Evolutionary conservation across 139 green algal species (phyloP).

Genomic region (Tetradesmus obliquus): DNA sequence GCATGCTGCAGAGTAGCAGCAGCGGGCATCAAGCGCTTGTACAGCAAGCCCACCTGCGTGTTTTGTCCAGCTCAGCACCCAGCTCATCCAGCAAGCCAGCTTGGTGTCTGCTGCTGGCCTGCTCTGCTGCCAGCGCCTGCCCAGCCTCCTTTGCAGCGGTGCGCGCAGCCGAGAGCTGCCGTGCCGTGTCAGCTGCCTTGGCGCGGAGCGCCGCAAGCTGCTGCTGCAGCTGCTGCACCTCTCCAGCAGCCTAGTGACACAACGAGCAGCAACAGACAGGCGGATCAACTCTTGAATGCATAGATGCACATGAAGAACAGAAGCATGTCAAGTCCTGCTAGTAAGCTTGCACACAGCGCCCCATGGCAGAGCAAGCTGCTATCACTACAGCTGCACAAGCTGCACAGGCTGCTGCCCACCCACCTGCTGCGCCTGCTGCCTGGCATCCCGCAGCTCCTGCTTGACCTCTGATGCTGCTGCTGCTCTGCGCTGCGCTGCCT

Average conservation of each 20-base stretch:
- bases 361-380: background rate
- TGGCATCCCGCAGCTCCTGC: background rate
- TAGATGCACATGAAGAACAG: background rate
- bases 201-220: background rate
- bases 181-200: conserved; percentile 3
- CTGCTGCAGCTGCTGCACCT: conserved; percentile 14
- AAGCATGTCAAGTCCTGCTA: no score
- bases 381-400: background rate
- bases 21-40: background rate
- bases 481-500: background rate
- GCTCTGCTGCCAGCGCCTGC: background rate
- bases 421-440: background rate
- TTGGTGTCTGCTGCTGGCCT: background rate
- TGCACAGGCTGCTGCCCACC: background rate
- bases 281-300: background rate
- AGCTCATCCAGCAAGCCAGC: conserved; percentile 14
- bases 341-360: no score
- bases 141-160: conserved; percentile 3
- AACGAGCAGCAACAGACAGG: background rate
- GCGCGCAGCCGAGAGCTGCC: conserved; percentile 24
- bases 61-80: background rate
- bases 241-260: background rate
- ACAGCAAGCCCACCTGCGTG: background rate
- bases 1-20: no score
- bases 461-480: background rate